A percentile compares a stretch with the other conserved stretches of the same genome.
Evolutionary conservation across 169 alveolate species (phyloP).

Genomic region (Eimeria praecox): DNA sequence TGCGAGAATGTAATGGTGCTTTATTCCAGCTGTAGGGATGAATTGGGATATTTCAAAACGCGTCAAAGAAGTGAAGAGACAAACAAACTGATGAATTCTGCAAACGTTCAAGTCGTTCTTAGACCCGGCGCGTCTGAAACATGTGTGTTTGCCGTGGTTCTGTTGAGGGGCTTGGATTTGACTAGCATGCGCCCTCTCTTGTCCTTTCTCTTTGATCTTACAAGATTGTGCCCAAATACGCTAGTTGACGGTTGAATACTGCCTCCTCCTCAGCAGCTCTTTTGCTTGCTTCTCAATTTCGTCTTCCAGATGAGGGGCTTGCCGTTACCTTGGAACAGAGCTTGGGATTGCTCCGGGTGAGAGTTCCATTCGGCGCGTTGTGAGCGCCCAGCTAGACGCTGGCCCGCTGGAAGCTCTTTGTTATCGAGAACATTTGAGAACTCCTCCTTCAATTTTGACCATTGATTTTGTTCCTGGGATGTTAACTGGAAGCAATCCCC

Average conservation of each 20-base stretch:
- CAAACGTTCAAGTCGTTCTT: neutral
- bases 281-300: neutral
- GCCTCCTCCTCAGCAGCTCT: too few relatives aligned
- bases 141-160: neutral
- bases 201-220: too few relatives aligned
- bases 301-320: neutral
- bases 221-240: too few relatives aligned
- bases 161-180: neutral
- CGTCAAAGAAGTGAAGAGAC: neutral
- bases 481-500: neutral
- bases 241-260: too few relatives aligned
- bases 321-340: neutral
- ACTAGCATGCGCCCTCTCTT: neutral
- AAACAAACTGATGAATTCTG: neutral
- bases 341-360: neutral
- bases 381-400: neutral
- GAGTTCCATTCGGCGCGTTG: neutral
- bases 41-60: neutral
- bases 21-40: neutral
- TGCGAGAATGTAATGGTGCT: neutral
- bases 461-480: neutral
- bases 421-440: neutral
- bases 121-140: neutral
- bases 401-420: neutral
- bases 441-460: neutral